These are phyloP conservation scores for Ustilago loliicola DNA, from an alignment of 1,284 basidiomycete species.

Conservation along the genomic window DNA sequence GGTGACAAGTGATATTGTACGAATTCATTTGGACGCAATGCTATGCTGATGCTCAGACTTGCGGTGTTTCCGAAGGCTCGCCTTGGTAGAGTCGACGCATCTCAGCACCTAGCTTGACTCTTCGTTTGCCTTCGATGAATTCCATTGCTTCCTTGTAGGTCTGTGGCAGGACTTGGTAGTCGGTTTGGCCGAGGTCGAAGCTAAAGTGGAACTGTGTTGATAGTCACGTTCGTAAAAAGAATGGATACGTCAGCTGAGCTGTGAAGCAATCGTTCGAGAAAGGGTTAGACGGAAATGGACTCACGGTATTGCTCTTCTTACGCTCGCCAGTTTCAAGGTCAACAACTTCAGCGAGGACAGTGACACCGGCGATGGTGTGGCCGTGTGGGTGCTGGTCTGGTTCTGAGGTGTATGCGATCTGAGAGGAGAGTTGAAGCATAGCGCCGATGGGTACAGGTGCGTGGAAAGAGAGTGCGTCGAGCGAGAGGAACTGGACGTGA, in stretches of 20 bases:
- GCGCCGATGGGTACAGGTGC: conserved; percentile 65
- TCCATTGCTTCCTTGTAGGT: conserved; percentile 64
- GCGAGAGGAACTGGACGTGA: conserved; percentile 69
- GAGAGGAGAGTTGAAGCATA: conserved; percentile 59
- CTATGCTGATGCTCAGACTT: not conserved
- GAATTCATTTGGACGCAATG: not conserved
- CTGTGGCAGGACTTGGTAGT: conserved; percentile 43
- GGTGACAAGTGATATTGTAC: too few relatives aligned
- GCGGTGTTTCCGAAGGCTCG: conserved; percentile 5
- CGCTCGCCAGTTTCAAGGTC: conserved; percentile 55
- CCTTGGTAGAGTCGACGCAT: conserved; percentile 55
- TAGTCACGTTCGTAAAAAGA: too few relatives aligned
- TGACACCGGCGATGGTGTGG: conserved; percentile 51
- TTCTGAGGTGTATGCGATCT: conserved; percentile 57
- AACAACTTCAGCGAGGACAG: conserved; percentile 60
- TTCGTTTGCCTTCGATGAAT: conserved; percentile 63
- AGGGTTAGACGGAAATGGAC: conserved; percentile 9
- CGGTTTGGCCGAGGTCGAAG: conserved; percentile 54
- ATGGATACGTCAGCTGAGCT: too few relatives aligned
- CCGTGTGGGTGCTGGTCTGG: conserved; percentile 19
- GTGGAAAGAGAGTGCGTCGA: conserved; percentile 67
- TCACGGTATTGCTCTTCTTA: conserved; percentile 57
- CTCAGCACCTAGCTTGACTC: conserved; percentile 57
- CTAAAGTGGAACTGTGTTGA: conserved; percentile 60
- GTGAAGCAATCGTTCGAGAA: too few relatives aligned